Evolutionary conservation across 106 monocot species (phyloP).

Genomic region (Acorus calamus): DNA sequence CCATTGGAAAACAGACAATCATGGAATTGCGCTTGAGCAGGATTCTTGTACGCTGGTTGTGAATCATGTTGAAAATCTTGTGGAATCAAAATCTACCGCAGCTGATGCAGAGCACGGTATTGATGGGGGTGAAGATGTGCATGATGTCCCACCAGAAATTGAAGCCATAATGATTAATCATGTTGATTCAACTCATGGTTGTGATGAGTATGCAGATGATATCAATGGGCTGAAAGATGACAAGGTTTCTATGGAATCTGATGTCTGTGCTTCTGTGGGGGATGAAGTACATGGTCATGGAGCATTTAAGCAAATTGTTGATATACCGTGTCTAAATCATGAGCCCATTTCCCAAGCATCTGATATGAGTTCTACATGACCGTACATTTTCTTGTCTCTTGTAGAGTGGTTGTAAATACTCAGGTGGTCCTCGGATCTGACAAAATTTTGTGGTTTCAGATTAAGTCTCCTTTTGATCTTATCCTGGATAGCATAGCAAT

Average conservation of each 20-base stretch:
- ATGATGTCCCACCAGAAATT: too few relatives aligned
- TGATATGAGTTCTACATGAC: too few relatives aligned
- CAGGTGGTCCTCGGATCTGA: too few relatives aligned
- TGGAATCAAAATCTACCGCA: too few relatives aligned
- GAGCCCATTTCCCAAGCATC: too few relatives aligned
- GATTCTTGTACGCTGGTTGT: not conserved
- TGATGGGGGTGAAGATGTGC: not conserved
- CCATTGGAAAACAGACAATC: not conserved
- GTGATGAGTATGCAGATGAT: not conserved
- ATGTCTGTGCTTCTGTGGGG: constrained; percentile 4
- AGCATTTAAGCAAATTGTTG: not conserved
- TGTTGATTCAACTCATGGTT: not conserved
- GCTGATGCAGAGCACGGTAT: not conserved
- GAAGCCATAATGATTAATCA: too few relatives aligned
- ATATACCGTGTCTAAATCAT: not conserved
- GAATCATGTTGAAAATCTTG: not conserved
- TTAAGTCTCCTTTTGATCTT: too few relatives aligned
- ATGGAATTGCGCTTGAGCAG: not conserved
- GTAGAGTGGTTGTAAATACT: too few relatives aligned
- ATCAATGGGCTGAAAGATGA: not conserved
- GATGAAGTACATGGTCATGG: not conserved
- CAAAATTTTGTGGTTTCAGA: too few relatives aligned
- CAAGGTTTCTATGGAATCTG: not conserved
- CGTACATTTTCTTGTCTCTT: too few relatives aligned
- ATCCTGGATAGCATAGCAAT: too few relatives aligned